Evolutionary conservation across 441 rosid genomes (phyloP), one percentile per base, ranked within the genome.

Genomic region (Eutrema salsugineum): DNA sequence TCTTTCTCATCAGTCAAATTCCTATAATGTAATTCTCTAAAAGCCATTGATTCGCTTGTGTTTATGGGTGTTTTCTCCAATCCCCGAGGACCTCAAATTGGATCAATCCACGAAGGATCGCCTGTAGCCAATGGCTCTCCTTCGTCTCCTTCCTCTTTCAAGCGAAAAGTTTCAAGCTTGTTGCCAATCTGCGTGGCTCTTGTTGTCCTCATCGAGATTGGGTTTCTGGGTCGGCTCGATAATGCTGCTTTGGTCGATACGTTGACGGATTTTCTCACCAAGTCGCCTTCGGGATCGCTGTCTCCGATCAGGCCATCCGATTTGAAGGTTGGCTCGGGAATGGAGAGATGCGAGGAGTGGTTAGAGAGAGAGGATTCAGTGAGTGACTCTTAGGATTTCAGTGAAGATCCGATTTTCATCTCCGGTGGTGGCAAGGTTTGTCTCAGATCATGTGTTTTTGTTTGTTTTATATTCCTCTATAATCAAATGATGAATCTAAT

Each of bases 141-240:
- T 40, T 63, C 83, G 20, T 28, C 78, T 64, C 20, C 83, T 57
- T 50, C 85, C 39, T 64, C 83, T 11, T 50, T 10, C 68, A 88
- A 79, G 79, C 79, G 64, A 69, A 94, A 83, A 82, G 90, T 88
- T 73, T 80, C 88, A 32, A 87, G 58, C 70, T 64, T 83, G 63
- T 67, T 88, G 79, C 88, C 90, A 9, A 46, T 87, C 61, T 81
- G 86, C 66, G 87, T 94, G 20, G 82, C 84, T 36, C 60, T 91
- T 9, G 93, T 88, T 20, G 87, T 91, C 47, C 42, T 85, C 58
- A 85, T 83, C 39, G 96, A 91, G 85, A 84, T 91, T 71, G 85
- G 81, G 61, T 87, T 90, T 69, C 75, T 94, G 70, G 90, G 97
- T 84, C 89, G 89, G 28, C 87, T 94, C 38, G 94, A 92, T 59